phyloP scores from a whole-genome alignment of 2,329 filamentous ascomycete genomes.

The Apiospora phragmitis region DNA sequence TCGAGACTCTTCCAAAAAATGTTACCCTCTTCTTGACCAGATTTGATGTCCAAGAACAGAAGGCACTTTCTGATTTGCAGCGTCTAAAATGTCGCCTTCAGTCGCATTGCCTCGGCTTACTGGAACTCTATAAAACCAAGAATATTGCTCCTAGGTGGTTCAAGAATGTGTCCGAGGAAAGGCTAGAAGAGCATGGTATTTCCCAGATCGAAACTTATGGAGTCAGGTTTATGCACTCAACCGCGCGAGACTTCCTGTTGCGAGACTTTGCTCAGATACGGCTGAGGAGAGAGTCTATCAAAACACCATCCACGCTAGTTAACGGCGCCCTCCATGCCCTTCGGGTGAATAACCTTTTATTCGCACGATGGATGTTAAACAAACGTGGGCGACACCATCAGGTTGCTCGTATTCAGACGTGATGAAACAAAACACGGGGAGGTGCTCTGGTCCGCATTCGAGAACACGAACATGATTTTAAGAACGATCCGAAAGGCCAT shows the following conservation, averaged over 20 bases:
- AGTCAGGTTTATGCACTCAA: neutral
- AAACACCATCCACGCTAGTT: neutral
- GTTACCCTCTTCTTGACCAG: neutral
- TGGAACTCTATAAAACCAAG: neutral
- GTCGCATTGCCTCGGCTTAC: neutral
- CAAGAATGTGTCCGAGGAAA: too few relatives aligned
- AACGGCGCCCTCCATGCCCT: neutral
- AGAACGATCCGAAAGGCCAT: neutral
- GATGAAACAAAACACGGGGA: neutral
- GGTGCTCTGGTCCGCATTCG: neutral
- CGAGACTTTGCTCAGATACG: neutral
- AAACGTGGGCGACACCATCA: neutral
- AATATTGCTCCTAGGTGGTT: neutral
- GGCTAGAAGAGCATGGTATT: too few relatives aligned
- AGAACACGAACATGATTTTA: neutral
- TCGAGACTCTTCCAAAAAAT: neutral
- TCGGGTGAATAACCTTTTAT: neutral
- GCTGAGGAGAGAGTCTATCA: neutral
- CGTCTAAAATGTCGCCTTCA: neutral
- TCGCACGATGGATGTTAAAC: neutral
- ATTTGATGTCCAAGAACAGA: accelerated
- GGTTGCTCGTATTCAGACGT: neutral
- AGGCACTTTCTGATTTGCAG: neutral
- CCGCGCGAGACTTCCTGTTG: neutral
- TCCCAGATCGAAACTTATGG: neutral